Evolutionary conservation across 148 eudicot genomes (phyloP).

Genomic region (Fallopia convolvulus): DNA sequence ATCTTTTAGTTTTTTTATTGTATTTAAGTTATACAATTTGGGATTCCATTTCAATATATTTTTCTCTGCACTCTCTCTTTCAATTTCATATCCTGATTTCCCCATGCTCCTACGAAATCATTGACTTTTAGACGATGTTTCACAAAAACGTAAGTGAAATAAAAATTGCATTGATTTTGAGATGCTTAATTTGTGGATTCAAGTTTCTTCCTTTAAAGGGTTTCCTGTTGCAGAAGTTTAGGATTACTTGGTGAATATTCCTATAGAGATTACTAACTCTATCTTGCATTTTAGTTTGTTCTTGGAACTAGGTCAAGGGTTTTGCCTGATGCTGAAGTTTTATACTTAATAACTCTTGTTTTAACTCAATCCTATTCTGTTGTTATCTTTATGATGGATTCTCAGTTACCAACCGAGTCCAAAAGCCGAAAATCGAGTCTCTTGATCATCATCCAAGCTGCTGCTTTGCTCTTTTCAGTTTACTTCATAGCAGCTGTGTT

Average conservation of each 20-base stretch:
- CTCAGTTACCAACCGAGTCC: constrained; percentile 34
- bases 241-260: constrained; percentile 9
- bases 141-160: background rate
- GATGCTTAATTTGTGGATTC: background rate
- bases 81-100: no score
- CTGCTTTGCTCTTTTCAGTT: constrained; percentile 27
- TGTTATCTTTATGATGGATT: constrained; percentile 5
- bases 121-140: background rate
- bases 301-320: background rate
- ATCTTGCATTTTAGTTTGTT: constrained; percentile 7
- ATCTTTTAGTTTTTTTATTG: no score
- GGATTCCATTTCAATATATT: no score
- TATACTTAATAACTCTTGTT: background rate
- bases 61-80: no score
- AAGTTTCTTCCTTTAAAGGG: background rate
- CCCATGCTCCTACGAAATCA: no score
- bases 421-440: constrained; percentile 36
- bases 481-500: constrained; percentile 29
- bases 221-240: constrained; percentile 5
- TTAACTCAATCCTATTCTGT: background rate
- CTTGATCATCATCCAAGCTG: constrained; percentile 29
- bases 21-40: no score
- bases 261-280: constrained; percentile 1
- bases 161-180: background rate
- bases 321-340: constrained; percentile 4